phyloP scores from a whole-genome alignment of 176 grass and related monocot genomes.

The Miscanthus lutarioriparius region DNA sequence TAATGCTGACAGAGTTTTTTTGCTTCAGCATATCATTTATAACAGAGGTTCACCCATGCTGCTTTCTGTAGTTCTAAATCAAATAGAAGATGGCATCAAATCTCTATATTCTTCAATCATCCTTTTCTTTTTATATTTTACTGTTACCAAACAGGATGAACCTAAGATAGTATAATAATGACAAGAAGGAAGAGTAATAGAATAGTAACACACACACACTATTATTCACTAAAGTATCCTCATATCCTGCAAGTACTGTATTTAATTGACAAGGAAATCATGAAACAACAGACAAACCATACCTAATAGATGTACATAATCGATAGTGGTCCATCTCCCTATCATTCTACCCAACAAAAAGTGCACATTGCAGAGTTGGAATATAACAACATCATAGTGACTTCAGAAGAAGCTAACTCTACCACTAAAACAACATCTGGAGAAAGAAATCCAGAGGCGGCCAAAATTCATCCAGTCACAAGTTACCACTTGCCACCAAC shows the following conservation, averaged over 20 bases:
- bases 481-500: neutral
- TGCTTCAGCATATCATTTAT: constrained; percentile 7
- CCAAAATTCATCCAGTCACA: neutral
- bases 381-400: neutral
- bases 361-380: neutral
- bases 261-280: neutral
- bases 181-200: neutral
- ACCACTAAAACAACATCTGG: neutral
- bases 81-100: constrained; percentile 1
- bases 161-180: neutral
- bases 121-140: neutral
- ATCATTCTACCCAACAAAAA: constrained; percentile 10
- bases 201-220: neutral
- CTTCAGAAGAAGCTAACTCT: neutral
- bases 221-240: neutral
- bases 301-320: constrained; percentile 8
- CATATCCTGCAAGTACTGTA: neutral
- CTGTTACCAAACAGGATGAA: neutral
- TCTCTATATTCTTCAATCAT: neutral
- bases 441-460: neutral
- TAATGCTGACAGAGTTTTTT: neutral
- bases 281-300: neutral
- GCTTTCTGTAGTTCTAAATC: neutral
- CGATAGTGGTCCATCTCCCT: neutral
- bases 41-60: neutral